Evolutionary conservation across 495 filamentous ascomycete genomes (phyloP), one percentile per base, ranked within the genome.

Genomic region (Cercophora scortea): DNA sequence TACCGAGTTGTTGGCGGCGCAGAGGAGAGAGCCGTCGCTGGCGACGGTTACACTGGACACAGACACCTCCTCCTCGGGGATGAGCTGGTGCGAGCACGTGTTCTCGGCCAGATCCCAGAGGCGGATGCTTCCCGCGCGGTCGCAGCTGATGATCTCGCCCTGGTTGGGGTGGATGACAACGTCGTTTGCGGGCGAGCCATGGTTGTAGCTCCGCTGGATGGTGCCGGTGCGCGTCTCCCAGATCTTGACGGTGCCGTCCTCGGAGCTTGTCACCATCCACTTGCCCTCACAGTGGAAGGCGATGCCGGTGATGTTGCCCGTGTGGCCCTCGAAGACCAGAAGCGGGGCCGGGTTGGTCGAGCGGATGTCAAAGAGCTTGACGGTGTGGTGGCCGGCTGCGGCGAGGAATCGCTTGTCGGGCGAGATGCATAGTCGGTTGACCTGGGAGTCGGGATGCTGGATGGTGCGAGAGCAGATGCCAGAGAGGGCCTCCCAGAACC

Each of bases 201-300:
- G 93, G 50, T 77, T 81, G 65, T 98, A 98, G 70, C 92, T 95
- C 16, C 93, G 82, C 66, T 97, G 93, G 41, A 97, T 80, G 42
- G 77, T 85, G 17, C 89, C 94, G 6, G 78, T 86, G 19, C 94
- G 79, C 7, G 92, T 97, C 66, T 98, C 94, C 93, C 93, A 98
- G 43, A 98, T 95, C 76, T 96, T 97, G 56, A 98, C 92, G 8
- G 90, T 95, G 45, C 91, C 88, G 61, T 98, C 93, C 66, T 98
- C 93, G 38, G 89, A 94, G 69, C 88, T 93, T 4, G 93, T 98
- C n/a, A 96, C 92, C 90, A 98, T 96, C 93, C 93, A 98, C 71
- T 97, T 97, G 10, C 90, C 90, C 65, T 98, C 93, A 61, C 90
- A 96, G 67, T 98, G 93, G 63, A 97, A 98, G 19, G 90, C 93